phyloP scores from a whole-genome alignment of 2,329 filamentous ascomycete genomes.

The Magnaporthiopsis poae region DNA sequence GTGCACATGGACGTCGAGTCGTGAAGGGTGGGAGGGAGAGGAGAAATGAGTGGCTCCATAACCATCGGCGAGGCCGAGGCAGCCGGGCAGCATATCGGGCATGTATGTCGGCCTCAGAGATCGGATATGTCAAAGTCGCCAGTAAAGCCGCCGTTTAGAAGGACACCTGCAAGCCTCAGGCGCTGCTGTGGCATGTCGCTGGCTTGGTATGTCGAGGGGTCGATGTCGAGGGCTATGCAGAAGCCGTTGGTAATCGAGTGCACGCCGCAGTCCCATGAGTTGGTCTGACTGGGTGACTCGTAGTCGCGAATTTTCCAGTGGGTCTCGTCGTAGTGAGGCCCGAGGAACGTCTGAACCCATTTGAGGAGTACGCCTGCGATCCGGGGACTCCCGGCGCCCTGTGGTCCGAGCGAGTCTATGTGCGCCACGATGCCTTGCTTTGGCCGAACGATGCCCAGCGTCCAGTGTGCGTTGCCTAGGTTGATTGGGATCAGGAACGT shows the following conservation, averaged over 20 bases:
- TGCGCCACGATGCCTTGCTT: slow-evolving; percentile 52
- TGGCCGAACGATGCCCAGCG: slow-evolving; percentile 57
- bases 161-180: slow-evolving; percentile 51
- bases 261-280: slow-evolving; percentile 67
- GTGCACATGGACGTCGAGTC: neutral
- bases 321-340: slow-evolving; percentile 44
- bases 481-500: slow-evolving; percentile 63
- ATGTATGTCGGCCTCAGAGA: slow-evolving; percentile 20
- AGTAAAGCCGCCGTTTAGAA: slow-evolving; percentile 58
- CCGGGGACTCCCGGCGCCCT: slow-evolving; percentile 24
- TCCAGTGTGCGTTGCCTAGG: slow-evolving; percentile 54
- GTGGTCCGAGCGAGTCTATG: slow-evolving; percentile 53
- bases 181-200: slow-evolving; percentile 50
- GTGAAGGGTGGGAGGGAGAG: neutral
- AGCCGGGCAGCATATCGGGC: too few species aligned
- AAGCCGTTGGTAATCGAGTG: slow-evolving; percentile 66
- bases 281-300: slow-evolving; percentile 48
- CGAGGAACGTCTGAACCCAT: slow-evolving; percentile 51
- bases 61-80: neutral
- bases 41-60: neutral
- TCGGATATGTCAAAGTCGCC: slow-evolving; percentile 45
- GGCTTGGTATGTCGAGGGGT: slow-evolving; percentile 40
- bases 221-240: slow-evolving; percentile 45
- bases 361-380: slow-evolving; percentile 34
- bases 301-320: slow-evolving; percentile 46